Percentiles rank a stretch among this genome's conserved stretches.
phyloP scores from a whole-genome alignment of 2,329 filamentous ascomycete species.

The Claviceps sp. region DNA sequence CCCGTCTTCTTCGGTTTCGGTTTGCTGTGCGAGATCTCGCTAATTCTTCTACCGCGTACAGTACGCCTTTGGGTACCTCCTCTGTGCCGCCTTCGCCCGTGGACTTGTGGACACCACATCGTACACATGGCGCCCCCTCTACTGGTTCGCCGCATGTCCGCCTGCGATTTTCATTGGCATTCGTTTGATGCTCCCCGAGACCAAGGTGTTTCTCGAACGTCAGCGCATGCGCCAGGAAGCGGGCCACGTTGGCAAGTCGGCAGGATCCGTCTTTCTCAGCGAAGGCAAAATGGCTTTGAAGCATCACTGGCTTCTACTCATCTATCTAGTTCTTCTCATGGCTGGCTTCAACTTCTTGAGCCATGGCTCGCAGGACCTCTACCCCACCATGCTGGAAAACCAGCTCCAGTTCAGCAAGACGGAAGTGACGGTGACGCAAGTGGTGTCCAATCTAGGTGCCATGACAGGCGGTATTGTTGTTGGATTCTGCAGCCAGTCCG shows the following conservation, averaged over 20 bases:
- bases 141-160: constrained; percentile 77
- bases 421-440: constrained; percentile 55
- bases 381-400: constrained; percentile 45
- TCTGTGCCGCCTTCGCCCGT: constrained; percentile 43
- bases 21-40: background rate
- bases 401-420: constrained; percentile 39
- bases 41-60: constrained; percentile 6
- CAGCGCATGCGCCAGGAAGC: constrained; percentile 43
- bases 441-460: constrained; percentile 59
- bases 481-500: constrained; percentile 55
- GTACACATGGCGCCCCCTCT: constrained; percentile 73
- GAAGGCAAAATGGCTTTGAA: constrained; percentile 70
- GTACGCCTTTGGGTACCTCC: constrained; percentile 53
- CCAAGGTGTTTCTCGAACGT: constrained; percentile 55
- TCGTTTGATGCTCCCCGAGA: constrained; percentile 68
- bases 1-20: background rate
- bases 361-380: constrained; percentile 55
- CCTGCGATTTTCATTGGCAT: constrained; percentile 71
- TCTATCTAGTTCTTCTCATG: constrained; percentile 78
- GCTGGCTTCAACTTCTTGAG: constrained; percentile 89
- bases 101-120: constrained; percentile 63
- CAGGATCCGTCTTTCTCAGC: constrained; percentile 47
- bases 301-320: constrained; percentile 66
- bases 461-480: constrained; percentile 53
- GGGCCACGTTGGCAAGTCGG: constrained; percentile 18